A percentile compares a stretch with the other conserved stretches of the same genome.
phyloP scores from a whole-genome alignment of 306 rosid genomes.

The Clitoria ternatea region DNA sequence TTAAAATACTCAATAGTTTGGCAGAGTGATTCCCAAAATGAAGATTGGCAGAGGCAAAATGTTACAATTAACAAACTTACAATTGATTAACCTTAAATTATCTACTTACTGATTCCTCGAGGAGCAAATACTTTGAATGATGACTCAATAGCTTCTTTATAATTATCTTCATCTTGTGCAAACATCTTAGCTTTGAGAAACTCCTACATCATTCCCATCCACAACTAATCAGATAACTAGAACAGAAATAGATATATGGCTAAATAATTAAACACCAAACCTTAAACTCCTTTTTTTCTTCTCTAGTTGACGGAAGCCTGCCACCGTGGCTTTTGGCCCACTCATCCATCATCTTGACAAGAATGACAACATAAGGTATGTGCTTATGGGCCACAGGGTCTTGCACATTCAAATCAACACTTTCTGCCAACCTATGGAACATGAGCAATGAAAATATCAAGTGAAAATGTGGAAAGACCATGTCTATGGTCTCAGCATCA shows the following conservation, averaged over 20 bases:
- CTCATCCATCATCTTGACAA: constrained; percentile 84
- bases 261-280: constrained; percentile 39
- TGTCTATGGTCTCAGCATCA: background rate
- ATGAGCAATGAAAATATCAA: constrained; percentile 32
- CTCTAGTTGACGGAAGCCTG: constrained; percentile 80
- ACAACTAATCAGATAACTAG: constrained; percentile 23
- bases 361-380: constrained; percentile 84
- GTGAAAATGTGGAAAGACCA: constrained; percentile 5
- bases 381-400: constrained; percentile 86
- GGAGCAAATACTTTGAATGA: constrained; percentile 92
- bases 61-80: background rate
- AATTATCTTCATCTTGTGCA: constrained; percentile 87
- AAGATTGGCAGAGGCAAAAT: constrained; percentile 1
- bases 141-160: constrained; percentile 87
- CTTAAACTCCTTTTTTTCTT: constrained; percentile 90
- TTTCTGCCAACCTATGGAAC: constrained; percentile 63
- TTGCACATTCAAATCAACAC: constrained; percentile 63
- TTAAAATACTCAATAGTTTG: background rate
- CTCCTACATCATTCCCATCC: constrained; percentile 51
- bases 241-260: constrained; percentile 8
- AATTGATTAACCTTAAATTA: background rate
- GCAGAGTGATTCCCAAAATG: constrained; percentile 6
- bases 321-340: constrained; percentile 84
- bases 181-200: constrained; percentile 69
- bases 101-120: constrained; percentile 80